Percentiles rank a stretch among this genome's conserved stretches.
phyloP scores from a whole-genome alignment of 164 flowering plant genomes.

The Vitis cinerea region DNA sequence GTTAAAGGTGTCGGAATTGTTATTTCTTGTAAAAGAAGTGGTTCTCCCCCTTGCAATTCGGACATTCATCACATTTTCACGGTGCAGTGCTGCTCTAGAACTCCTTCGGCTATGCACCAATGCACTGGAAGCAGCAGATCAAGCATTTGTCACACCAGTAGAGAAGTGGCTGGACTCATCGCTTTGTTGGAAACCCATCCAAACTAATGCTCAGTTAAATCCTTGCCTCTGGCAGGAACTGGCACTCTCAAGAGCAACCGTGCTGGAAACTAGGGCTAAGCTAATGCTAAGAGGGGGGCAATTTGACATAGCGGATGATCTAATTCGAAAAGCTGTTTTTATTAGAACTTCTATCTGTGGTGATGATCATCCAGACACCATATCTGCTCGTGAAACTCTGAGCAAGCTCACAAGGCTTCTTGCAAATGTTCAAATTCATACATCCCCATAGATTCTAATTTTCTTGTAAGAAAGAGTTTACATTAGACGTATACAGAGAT shows the following conservation, averaged over 20 bases:
- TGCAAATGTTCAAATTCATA: conserved; percentile 55
- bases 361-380: conserved; percentile 76
- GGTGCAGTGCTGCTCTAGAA: conserved; percentile 77
- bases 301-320: conserved; percentile 82
- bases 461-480: conserved; percentile 34
- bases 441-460: conserved; percentile 44
- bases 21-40: conserved; percentile 59
- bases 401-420: conserved; percentile 76
- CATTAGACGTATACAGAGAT: conserved; percentile 38
- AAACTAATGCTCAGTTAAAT: conserved; percentile 76
- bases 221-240: conserved; percentile 90
- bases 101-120: conserved; percentile 79
- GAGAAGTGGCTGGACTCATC: conserved; percentile 83
- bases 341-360: conserved; percentile 87
- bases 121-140: conserved; percentile 82
- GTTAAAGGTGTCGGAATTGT: conserved; percentile 61
- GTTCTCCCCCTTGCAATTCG: conserved; percentile 74
- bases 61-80: conserved; percentile 67
- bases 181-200: conserved; percentile 74
- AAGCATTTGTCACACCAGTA: conserved; percentile 71
- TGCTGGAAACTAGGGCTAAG: conserved; percentile 86
- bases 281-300: conserved; percentile 84
- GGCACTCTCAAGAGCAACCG: conserved; percentile 78
- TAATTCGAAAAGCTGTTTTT: conserved; percentile 73
- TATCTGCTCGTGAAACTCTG: conserved; percentile 71